phyloP scores from a whole-genome alignment of 192 early-diverging fungal species.

The Neocallimastix lanati region DNA sequence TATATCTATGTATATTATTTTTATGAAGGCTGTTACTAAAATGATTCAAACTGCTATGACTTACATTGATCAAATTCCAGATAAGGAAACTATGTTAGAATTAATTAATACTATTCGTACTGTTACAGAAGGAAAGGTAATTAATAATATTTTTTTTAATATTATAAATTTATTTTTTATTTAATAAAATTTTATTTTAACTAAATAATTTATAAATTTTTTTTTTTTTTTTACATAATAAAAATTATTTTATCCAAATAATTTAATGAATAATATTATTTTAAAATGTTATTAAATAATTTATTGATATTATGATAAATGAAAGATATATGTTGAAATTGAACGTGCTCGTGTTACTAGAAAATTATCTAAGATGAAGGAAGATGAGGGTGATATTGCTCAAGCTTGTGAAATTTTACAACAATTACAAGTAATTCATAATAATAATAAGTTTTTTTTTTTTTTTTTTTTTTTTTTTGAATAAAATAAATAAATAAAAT shows the following conservation, averaged over 20 bases:
- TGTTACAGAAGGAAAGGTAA: slow-evolving; percentile 92
- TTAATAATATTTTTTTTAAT: neutral
- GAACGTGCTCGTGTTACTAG: slow-evolving; percentile 87
- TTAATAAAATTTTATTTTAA: too few species aligned
- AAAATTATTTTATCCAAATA: too few species aligned
- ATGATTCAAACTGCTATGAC: slow-evolving; percentile 90
- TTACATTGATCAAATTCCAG: slow-evolving; percentile 68
- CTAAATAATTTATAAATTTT: too few species aligned
- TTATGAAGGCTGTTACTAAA: slow-evolving; percentile 69
- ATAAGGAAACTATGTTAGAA: slow-evolving; percentile 65
- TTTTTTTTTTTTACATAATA: too few species aligned
- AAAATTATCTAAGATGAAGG: slow-evolving; percentile 71
- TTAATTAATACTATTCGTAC: slow-evolving; percentile 83
- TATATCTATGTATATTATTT: too few species aligned
- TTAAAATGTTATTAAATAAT: too few species aligned
- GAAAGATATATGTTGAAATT: slow-evolving; percentile 92
- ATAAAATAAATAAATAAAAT: too few species aligned
- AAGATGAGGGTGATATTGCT: slow-evolving; percentile 70
- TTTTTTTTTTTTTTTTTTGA: too few species aligned
- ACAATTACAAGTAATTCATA: slow-evolving; percentile 79
- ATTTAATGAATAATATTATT: too few species aligned
- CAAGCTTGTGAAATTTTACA: slow-evolving; percentile 91
- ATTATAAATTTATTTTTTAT: too few species aligned
- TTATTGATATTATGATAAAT: slow-evolving; percentile 2
- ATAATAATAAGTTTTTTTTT: too few species aligned